These are phyloP conservation scores for Hypericum perforatum DNA, from an alignment of 345 rosid genomes.

Conservation along the genomic window DNA sequence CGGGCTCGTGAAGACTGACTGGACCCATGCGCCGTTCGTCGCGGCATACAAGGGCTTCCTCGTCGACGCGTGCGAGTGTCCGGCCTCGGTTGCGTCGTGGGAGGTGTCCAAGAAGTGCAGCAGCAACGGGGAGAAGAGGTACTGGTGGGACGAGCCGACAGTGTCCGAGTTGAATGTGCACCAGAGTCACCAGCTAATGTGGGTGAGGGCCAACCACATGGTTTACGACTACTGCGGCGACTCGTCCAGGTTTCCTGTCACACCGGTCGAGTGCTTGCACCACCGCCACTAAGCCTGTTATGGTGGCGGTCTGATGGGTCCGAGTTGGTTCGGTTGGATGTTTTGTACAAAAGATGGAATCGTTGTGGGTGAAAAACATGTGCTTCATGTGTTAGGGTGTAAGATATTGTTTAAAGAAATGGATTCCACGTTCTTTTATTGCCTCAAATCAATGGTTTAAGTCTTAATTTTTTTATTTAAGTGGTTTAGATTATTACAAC, in stretches of 20 bases:
- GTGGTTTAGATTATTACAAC: too few relatives aligned
- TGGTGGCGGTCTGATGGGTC: background rate
- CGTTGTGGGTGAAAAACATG: background rate
- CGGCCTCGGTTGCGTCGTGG: conserved; percentile 29
- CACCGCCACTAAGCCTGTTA: conserved; percentile 46
- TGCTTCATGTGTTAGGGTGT: too few relatives aligned
- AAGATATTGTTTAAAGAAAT: too few relatives aligned
- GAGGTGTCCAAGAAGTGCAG: conserved; percentile 52
- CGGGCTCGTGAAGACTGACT: conserved; percentile 85
- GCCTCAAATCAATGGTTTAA: too few relatives aligned
- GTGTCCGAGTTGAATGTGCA: conserved; percentile 62
- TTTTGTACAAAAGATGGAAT: conserved; percentile 2
- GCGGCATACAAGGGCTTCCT: conserved; percentile 76
- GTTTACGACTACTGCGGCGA: conserved; percentile 82
- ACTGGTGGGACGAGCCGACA: conserved; percentile 92
- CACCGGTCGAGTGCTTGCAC: conserved; percentile 82
- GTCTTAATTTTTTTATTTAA: too few relatives aligned
- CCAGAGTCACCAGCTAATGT: conserved; percentile 88
- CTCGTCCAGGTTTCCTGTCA: conserved; percentile 56
- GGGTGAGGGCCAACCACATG: conserved; percentile 92
- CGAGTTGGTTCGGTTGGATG: background rate
- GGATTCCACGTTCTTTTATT: background rate
- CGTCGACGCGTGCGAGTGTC: conserved; percentile 74
- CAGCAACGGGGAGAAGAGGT: conserved; percentile 45
- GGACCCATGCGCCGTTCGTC: conserved; percentile 90